Evolutionary conservation across 2,329 filamentous ascomycete genomes (phyloP).

Genomic region (Mycosphaerella arachidis): DNA sequence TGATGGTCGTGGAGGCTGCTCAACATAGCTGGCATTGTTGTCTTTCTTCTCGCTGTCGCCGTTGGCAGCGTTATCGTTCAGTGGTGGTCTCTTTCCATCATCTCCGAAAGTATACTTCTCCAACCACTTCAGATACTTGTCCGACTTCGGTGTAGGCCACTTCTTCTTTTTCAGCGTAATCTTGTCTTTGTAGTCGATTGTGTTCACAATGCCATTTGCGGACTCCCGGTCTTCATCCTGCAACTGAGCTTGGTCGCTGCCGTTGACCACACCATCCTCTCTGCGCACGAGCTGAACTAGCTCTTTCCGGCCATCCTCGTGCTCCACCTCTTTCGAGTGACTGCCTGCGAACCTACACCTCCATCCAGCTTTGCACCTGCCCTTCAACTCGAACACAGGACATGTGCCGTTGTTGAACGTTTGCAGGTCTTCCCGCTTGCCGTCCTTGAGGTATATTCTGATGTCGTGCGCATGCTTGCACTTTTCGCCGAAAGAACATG

Average conservation of each 20-base stretch:
- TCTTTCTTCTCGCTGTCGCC: slow-evolving; percentile 52
- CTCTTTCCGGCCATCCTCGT: slow-evolving; percentile 76
- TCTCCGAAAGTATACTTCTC: slow-evolving; percentile 54
- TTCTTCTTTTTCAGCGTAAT: slow-evolving; percentile 70
- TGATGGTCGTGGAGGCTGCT: slow-evolving; percentile 81
- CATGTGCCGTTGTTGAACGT: slow-evolving; percentile 69
- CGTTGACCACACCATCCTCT: slow-evolving; percentile 32
- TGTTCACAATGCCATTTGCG: slow-evolving; percentile 66
- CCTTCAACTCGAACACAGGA: slow-evolving; percentile 72
- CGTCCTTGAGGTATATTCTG: slow-evolving; percentile 75
- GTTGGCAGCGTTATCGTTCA: slow-evolving; percentile 16
- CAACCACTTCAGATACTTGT: slow-evolving; percentile 73
- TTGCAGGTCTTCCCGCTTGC: slow-evolving; percentile 73
- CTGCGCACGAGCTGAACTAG: slow-evolving; percentile 62
- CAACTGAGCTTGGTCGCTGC: slow-evolving; percentile 7
- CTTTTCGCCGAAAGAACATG: slow-evolving; percentile 72
- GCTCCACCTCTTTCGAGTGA: slow-evolving; percentile 76
- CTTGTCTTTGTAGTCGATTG: slow-evolving; percentile 66
- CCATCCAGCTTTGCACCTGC: slow-evolving; percentile 80
- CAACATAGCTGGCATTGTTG: slow-evolving; percentile 72
- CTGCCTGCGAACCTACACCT: slow-evolving; percentile 87
- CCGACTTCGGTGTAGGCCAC: slow-evolving; percentile 65
- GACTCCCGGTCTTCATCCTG: slow-evolving; percentile 30
- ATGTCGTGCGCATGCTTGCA: slow-evolving; percentile 83
- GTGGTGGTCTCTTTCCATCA: slow-evolving; percentile 20